A percentile compares a stretch with the other conserved stretches of the same genome.
Evolutionary conservation across 176 grass and related monocot genomes (phyloP).

Genomic region (Calamus simplicifolius): DNA sequence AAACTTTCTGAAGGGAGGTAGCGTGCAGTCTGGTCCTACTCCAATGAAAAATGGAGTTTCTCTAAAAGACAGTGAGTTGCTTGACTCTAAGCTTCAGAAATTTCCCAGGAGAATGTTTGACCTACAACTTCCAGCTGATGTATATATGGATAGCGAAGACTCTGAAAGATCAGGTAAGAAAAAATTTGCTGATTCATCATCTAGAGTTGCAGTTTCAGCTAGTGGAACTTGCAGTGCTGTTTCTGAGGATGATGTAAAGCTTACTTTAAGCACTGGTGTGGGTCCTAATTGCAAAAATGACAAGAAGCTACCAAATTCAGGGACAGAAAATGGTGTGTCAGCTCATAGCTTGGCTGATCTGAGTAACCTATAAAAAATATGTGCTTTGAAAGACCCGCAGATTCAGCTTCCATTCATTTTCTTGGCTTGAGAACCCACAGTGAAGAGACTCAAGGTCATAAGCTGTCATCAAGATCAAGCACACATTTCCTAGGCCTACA

Average conservation of each 20-base stretch:
- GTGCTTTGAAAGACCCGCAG: conserved; percentile 15
- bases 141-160: conserved; percentile 7
- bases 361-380: conserved; percentile 1
- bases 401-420: conserved; percentile 23
- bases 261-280: neutral
- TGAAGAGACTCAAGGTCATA: conserved; percentile 11
- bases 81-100: conserved; percentile 1
- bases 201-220: neutral
- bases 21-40: neutral
- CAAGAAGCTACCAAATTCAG: neutral
- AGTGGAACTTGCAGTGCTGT: neutral
- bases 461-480: conserved; percentile 24
- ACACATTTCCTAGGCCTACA: conserved; percentile 41
- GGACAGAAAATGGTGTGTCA: neutral
- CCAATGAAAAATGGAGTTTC: neutral
- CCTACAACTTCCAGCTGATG: conserved; percentile 18
- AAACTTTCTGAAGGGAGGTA: neutral
- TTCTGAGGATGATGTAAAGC: conserved; percentile 2
- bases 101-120: neutral
- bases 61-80: neutral
- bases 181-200: conserved; percentile 15
- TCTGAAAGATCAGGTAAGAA: conserved; percentile 24
- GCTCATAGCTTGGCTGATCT: neutral
- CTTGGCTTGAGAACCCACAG: conserved; percentile 14
- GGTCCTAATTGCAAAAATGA: neutral